phyloP scores from a whole-genome alignment of 208 protist genomes.

The Leishmania aethiopica region DNA sequence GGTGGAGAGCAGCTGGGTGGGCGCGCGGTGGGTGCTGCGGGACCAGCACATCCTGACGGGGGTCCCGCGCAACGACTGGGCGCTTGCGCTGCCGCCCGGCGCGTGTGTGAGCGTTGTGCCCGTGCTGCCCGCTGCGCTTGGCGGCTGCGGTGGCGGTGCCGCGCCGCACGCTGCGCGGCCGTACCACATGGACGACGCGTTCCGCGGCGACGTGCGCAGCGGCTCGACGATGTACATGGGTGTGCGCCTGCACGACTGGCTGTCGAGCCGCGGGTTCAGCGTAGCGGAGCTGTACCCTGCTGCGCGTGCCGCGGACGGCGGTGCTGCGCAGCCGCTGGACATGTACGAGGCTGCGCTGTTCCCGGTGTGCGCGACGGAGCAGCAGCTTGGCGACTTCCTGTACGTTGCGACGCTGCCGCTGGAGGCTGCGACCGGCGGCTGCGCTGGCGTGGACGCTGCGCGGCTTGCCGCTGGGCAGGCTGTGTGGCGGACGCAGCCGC shows the following conservation, averaged over 20 bases:
- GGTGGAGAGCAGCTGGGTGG: conserved; percentile 53
- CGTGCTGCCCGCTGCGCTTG: conserved; percentile 1
- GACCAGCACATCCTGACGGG: conserved; percentile 44
- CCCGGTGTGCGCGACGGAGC: conserved; percentile 32
- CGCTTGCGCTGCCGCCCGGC: conserved; percentile 30
- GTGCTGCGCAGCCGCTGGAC: conserved; percentile 14
- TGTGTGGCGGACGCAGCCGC: conserved; percentile 36
- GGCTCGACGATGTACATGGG: conserved; percentile 40
- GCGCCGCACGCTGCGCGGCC: conserved; percentile 32
- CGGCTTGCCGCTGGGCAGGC: conserved; percentile 19
- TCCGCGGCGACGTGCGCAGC: conserved; percentile 30
- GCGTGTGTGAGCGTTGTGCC: conserved; percentile 46
- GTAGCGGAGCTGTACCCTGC: conserved; percentile 27
- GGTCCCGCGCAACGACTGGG: conserved; percentile 49
- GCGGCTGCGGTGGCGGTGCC: not conserved
- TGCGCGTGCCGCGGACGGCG: not conserved
- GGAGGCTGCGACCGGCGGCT: not conserved
- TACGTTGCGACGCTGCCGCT: conserved; percentile 28
- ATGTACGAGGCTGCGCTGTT: conserved; percentile 42
- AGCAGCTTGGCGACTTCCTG: conserved; percentile 36
- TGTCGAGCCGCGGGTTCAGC: conserved; percentile 23
- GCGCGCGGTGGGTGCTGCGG: conserved; percentile 27
- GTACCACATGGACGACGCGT: conserved; percentile 49
- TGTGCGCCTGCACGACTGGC: conserved; percentile 32
- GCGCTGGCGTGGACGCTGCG: conserved; percentile 10